Evolutionary conservation across 1,139 yeast genomes (phyloP).

Genomic region (Suhomyces guaymorum): DNA sequence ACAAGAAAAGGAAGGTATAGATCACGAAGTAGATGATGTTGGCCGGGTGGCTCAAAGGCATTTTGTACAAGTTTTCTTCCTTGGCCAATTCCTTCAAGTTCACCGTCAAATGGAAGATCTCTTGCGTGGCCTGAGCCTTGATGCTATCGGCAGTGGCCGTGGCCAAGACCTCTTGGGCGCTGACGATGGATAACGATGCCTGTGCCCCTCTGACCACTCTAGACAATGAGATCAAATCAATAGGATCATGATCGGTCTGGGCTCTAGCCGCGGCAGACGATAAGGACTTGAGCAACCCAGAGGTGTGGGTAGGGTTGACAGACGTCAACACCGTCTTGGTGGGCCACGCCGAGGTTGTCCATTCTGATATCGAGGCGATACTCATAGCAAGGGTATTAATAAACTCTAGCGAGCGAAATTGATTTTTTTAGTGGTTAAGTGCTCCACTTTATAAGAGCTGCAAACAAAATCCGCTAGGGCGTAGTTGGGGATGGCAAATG

Average conservation of each 20-base stretch:
- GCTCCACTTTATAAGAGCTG: no score
- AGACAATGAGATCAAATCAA: slow-evolving; percentile 21
- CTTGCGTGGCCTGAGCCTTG: slow-evolving; percentile 33
- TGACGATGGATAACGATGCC: slow-evolving; percentile 37
- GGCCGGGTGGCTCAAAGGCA: slow-evolving; percentile 26
- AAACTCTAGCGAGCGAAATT: neutral
- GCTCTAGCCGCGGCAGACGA: slow-evolving; percentile 15
- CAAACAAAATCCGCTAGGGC: no score
- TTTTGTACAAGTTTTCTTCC: slow-evolving; percentile 29
- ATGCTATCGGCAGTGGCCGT: slow-evolving; percentile 36
- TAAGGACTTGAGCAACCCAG: slow-evolving; percentile 19
- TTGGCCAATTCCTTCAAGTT: slow-evolving; percentile 31
- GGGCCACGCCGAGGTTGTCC: slow-evolving; percentile 28
- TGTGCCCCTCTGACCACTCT: slow-evolving; percentile 36
- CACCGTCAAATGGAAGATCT: slow-evolving; percentile 32
- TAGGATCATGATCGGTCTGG: slow-evolving; percentile 12
- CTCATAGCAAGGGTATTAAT: neutral
- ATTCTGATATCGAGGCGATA: slow-evolving; percentile 12
- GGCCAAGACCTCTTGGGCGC: slow-evolving; percentile 36
- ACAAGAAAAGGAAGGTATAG: slow-evolving; percentile 27
- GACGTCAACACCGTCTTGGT: slow-evolving; percentile 20
- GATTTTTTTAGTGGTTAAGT: neutral
- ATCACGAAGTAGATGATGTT: slow-evolving; percentile 33
- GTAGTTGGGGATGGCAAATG: no score
- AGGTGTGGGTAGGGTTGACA: slow-evolving; percentile 23